These are phyloP conservation scores for Heterobasidion occidentale DNA, from an alignment of 1,284 basidiomycete species.

Conservation along the genomic window DNA sequence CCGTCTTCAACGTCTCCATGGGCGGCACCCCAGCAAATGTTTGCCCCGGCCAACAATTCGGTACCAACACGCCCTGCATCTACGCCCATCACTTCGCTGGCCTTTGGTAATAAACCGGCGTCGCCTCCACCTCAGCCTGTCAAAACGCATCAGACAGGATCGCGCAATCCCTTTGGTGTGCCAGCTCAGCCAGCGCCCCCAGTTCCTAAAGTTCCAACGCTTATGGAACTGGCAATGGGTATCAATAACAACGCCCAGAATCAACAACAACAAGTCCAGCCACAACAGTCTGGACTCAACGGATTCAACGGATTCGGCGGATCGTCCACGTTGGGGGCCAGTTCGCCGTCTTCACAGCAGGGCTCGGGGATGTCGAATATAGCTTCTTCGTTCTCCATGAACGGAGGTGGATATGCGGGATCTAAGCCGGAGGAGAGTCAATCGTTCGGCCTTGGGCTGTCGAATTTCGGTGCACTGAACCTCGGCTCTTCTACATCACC, in stretches of 20 bases:
- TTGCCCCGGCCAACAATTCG: background rate
- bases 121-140: constrained; percentile 50
- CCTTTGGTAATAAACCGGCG: constrained; percentile 18
- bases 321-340: background rate
- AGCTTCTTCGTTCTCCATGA: constrained; percentile 67
- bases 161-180: constrained; percentile 91
- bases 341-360: constrained; percentile 4
- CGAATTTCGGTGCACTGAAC: constrained; percentile 7
- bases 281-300: constrained; percentile 16
- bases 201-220: constrained; percentile 67
- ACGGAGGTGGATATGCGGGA: constrained; percentile 12
- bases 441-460: background rate
- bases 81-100: constrained; percentile 42
- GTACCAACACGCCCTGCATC: constrained; percentile 56
- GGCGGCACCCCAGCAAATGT: background rate
- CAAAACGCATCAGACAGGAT: constrained; percentile 89
- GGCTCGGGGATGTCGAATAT: constrained; percentile 52
- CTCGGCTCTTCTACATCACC: constrained; percentile 9
- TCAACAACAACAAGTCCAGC: constrained; percentile 19
- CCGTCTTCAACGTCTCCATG: constrained; percentile 5
- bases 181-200: constrained; percentile 61
- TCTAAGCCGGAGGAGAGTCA: constrained; percentile 29
- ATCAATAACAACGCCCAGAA: constrained; percentile 18
- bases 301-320: background rate
- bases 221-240: constrained; percentile 74